Percentiles rank a stretch among this genome's conserved stretches.
Conservation (phyloP, 495 filamentous ascomycete species). For the Aspergillus taichungensis region DNA sequence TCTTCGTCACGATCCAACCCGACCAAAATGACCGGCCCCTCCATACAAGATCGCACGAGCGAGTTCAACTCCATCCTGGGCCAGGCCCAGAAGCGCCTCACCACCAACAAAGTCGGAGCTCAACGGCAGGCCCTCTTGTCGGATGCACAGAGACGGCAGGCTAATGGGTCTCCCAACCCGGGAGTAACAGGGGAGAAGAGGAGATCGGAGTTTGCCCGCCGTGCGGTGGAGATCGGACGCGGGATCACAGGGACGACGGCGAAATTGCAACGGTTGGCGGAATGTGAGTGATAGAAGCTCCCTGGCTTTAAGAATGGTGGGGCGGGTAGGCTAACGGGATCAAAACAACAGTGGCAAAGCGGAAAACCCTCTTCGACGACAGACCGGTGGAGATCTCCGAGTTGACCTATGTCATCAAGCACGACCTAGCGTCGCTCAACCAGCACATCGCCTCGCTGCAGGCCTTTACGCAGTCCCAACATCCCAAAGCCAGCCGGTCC, state of each 20-base stretch:
- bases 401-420: slow-evolving; percentile 93
- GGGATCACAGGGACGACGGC: slow-evolving; percentile 88
- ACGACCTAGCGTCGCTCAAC: slow-evolving; percentile 86
- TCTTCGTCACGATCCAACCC: neutral
- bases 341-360: slow-evolving; percentile 64
- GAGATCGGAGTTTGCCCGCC: slow-evolving; percentile 79
- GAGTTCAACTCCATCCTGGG: slow-evolving; percentile 88
- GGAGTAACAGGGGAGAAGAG: slow-evolving; percentile 30
- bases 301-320: neutral
- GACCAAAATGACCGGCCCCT: slow-evolving; percentile 47
- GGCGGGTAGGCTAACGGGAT: neutral
- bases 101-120: slow-evolving; percentile 58
- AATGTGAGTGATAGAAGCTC: slow-evolving; percentile 45
- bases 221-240: slow-evolving; percentile 81
- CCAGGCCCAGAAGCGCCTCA: slow-evolving; percentile 68
- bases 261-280: slow-evolving; percentile 85
- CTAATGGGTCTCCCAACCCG: slow-evolving; percentile 52
- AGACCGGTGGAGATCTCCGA: slow-evolving; percentile 94
- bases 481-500: slow-evolving; percentile 49
- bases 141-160: slow-evolving; percentile 58
- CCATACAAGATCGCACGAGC: slow-evolving; percentile 91
- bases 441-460: slow-evolving; percentile 76
- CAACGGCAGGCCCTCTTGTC: slow-evolving; percentile 77
- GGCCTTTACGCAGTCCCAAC: slow-evolving; percentile 59
- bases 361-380: slow-evolving; percentile 96